Percentiles rank a stretch among this genome's conserved stretches.
Evolutionary conservation across 1,284 basidiomycete species (phyloP).

Genomic region (Cyathus pygmaeus): DNA sequence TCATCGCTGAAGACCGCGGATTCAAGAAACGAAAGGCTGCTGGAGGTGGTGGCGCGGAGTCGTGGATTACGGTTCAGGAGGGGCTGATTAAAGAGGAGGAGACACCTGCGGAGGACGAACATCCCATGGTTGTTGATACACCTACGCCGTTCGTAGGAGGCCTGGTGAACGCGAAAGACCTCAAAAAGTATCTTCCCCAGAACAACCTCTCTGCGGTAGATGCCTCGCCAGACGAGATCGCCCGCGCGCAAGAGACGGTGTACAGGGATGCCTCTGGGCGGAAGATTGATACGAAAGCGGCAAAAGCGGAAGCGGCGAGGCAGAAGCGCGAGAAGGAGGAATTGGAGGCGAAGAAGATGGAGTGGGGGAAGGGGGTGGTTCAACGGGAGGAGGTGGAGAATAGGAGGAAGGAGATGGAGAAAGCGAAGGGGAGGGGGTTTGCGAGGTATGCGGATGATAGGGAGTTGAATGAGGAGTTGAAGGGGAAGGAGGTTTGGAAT

Average conservation of each 20-base stretch:
- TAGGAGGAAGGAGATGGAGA: constrained; percentile 70
- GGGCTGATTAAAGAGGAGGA: constrained; percentile 63
- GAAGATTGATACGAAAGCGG: constrained; percentile 88
- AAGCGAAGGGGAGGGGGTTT: constrained; percentile 73
- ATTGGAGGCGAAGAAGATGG: constrained; percentile 89
- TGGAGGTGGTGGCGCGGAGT: constrained; percentile 48
- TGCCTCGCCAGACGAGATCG: constrained; percentile 65
- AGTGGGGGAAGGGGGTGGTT: constrained; percentile 95
- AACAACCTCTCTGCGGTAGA: constrained; percentile 43
- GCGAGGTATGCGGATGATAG: constrained; percentile 86
- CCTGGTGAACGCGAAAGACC: constrained; percentile 74
- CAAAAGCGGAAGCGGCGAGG: constrained; percentile 82
- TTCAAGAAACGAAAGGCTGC: constrained; percentile 78
- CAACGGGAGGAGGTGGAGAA: constrained; percentile 85
- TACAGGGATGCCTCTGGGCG: constrained; percentile 92
- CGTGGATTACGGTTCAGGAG: constrained; percentile 50
- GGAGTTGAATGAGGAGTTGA: constrained; percentile 86
- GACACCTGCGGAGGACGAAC: constrained; percentile 73
- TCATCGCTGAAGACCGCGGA: constrained; percentile 72
- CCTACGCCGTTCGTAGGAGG: constrained; percentile 74
- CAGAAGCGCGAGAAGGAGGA: constrained; percentile 83
- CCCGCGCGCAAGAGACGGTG: constrained; percentile 86
- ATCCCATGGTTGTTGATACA: constrained; percentile 69
- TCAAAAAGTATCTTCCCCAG: constrained; percentile 66
- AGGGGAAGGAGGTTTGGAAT: constrained; percentile 87